Evolutionary conservation across 176 grass and related monocot species (phyloP), one percentile per base, ranked within the genome.

Genomic region (Poa annua): DNA sequence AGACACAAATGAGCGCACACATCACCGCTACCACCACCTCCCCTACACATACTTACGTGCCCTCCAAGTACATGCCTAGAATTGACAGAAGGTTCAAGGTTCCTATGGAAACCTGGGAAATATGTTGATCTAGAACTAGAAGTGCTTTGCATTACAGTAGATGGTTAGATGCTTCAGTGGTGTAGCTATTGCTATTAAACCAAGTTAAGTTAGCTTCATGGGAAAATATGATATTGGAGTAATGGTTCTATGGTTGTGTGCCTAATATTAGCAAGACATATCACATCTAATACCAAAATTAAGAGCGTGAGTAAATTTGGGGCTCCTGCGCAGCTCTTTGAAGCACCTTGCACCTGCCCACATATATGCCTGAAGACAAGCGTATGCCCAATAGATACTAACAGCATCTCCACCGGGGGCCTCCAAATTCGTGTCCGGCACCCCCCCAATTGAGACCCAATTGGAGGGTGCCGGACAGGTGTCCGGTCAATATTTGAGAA

Each of bases 81-180:
- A 68, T 68, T 68, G 66, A 41, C 35, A 12, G 66, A 68, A 41
- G 34, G 66, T 41, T 68, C 8, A 68, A 41, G 34, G 66, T 41
- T 68, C 8, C 19, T 67, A 68, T 68, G 4, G 19, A 21, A 19
- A 68, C 9, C 35, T 68, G 66, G 35, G 66, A 68, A 68, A 38
- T 38, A 19, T 68, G 66, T 21, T 68, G 19, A 67, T 67, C 34
- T 41, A 68, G 66, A 38, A 21, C 34, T 41, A 68, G 66, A 38
- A 21, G 20, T 22, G 54, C 54, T 57, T 57, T 45, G 66, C 66
- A 68, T 38, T 67, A 67, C 19, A 39, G 19, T 68, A 68, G 36
- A 67, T 67, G 33, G 63, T 67, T 67, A 67, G 34, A 67, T 67
- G 64, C 16, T 67, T 67, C 33, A 36, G 4, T 8, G 8, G 8